Evolutionary conservation across 192 early-diverging fungal species (phyloP), one percentile per base, ranked within the genome.

Genomic region (Bifiguratus adelaidae): DNA sequence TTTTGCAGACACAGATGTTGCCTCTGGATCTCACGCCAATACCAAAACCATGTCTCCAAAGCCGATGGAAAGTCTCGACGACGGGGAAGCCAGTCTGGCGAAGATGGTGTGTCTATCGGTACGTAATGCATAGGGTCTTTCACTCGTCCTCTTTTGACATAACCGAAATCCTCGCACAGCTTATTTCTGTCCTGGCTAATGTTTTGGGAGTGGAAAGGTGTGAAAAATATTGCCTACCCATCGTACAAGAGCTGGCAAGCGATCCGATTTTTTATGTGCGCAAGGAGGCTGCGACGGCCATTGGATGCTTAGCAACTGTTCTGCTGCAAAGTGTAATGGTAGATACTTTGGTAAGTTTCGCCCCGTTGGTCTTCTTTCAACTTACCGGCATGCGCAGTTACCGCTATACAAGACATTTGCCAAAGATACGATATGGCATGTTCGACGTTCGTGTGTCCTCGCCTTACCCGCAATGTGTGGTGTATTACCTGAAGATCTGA

Each of bases 401-500:
- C 76, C 76, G 0, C 40, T 78, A n/a, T 78, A 75, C 51, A 53
- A 62, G 27, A 48, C 44, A 29, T 70, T 73, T 49, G 58, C 64
- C 16, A 60, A 53, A 20, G 73, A 78, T 41, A 57, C 66, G 3
- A 78, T 70, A 28, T 78, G 76, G 76, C 76, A 78, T 34, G 68
- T 75, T 15, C 67, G 76, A 33, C 59, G 70, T 11, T 69, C 76
- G 3, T 75, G 73, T 29, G 61, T 68, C n/a, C 54, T 67, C 11
- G 56, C 70, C 1, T 43, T 78, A 9, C 64, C 73, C 0, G 48
- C 60, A 21, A 50, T 78, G 24, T 68, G 70, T 36, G 52, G 42
- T 12, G 65, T 67, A 3, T 41, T 78, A 21, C 70, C 73, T 3
- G 30, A 36, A 7, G 76, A 78, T 13, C 44, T 68, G 48, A 69